Evolutionary conservation across 768 basidiomycete genomes (phyloP).

Genomic region (Sporobolomyces pararoseus): DNA sequence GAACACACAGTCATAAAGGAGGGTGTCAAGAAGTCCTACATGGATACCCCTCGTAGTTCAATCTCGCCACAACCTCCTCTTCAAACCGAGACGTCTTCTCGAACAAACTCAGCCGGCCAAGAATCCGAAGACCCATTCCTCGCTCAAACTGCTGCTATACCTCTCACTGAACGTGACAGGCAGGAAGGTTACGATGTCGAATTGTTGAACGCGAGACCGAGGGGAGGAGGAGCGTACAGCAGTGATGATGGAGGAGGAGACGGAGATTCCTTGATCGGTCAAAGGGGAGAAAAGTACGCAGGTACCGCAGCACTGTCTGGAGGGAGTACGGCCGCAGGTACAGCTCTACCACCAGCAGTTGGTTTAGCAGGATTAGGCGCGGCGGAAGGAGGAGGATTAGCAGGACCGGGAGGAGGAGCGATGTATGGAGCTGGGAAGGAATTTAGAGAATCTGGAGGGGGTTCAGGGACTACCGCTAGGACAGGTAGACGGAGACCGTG

Average conservation of each 20-base stretch:
- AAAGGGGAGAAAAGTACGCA: slow-evolving; percentile 16
- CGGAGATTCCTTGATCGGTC: neutral
- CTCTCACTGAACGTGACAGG: slow-evolving; percentile 33
- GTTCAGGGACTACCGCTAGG: slow-evolving; percentile 26
- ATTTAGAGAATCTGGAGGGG: neutral
- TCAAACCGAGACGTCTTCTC: neutral
- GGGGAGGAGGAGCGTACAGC: slow-evolving; percentile 25
- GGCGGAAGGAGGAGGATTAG: neutral
- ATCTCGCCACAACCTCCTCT: slow-evolving; percentile 15
- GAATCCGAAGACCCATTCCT: slow-evolving; percentile 35
- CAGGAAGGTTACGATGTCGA: slow-evolving; percentile 43
- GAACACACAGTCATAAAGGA: no score
- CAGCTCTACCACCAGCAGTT: neutral
- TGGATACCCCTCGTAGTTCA: slow-evolving; percentile 1
- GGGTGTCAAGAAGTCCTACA: no score
- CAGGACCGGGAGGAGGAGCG: neutral
- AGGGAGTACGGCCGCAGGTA: neutral
- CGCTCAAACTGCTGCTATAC: slow-evolving; percentile 21
- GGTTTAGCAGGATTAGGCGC: neutral
- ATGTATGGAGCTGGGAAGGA: neutral
- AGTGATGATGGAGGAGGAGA: neutral
- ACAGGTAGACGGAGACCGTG: slow-evolving; percentile 22
- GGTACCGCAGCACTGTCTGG: neutral
- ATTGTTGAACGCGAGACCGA: slow-evolving; percentile 28
- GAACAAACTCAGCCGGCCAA: neutral